Evolutionary conservation across 1,284 basidiomycete genomes (phyloP), one percentile per base, ranked within the genome.

Genomic region (Cryptococcus depauperatus): DNA sequence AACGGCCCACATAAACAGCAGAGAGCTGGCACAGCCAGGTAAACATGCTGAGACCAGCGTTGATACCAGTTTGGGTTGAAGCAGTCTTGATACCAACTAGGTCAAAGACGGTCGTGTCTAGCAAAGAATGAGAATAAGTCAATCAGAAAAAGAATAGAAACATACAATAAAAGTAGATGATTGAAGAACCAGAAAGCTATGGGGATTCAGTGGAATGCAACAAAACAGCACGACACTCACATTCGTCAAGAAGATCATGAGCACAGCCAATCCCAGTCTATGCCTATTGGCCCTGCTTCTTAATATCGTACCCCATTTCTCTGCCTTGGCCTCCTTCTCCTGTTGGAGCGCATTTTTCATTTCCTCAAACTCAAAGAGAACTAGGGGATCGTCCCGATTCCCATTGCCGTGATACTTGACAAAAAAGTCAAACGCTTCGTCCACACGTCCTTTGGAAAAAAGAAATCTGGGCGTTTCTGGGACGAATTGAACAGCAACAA

Each of bases 351-450:
- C 82, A 44, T 80, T 75, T 62, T 77, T 80, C 67, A 90, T 89
- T 69, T 89, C 84, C 53, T 80, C 77, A 58, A 75, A 86, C 64
- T 89, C 87, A 51, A 87, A 78, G 34, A 78, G 72, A 25, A 89
- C 86, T 16, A 89, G 75, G 32, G 79, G 77, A 55, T 81, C 73
- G 25, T 74, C 68, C 30, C 64, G 69, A 61, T 88, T 74, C 21
- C 86, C 86, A 32, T 74, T 71, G 39, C 84, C 86, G 60, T 89
- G 86, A 21, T 87, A 77, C 57, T 86, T 81, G 21, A 84, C 82
- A 29, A 90, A 75, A 54, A 89, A 80, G 52, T 81, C 71, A 26
- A 87, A 75, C 0, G 85, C 86, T 54, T 87, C 84, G 0, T 75
- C 76, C 37, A 83, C 78, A 5, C 58, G 50, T 19, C 62, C 64